A percentile compares a stretch with the other conserved stretches of the same genome.
These are phyloP conservation scores for Pogostemon cablin DNA, from an alignment of 257 asterid species.

Conservation along the genomic window DNA sequence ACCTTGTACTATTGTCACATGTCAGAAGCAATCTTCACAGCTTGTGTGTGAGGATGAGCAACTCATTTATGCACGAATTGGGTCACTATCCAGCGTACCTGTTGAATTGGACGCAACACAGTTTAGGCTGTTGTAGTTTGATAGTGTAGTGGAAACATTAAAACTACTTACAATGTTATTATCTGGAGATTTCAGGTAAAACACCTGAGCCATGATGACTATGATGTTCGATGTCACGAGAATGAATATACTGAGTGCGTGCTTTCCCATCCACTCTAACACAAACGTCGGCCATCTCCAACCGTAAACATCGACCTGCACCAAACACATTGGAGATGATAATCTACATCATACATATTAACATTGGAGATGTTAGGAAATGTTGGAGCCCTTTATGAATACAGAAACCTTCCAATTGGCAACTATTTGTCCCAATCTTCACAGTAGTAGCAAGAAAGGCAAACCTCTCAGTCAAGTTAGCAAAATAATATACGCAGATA, in stretches of 20 bases:
- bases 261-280: slow-evolving; percentile 83
- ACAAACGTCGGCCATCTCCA: slow-evolving; percentile 59
- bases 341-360: background rate
- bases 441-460: background rate
- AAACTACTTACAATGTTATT: slow-evolving; percentile 76
- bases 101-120: slow-evolving; percentile 7
- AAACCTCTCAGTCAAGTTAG: background rate
- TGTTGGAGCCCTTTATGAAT: too few species aligned
- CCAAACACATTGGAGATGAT: background rate
- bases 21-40: slow-evolving; percentile 1
- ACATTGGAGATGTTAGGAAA: too few species aligned
- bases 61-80: slow-evolving; percentile 45
- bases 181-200: slow-evolving; percentile 61
- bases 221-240: slow-evolving; percentile 71
- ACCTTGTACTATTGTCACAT: slow-evolving; percentile 24
- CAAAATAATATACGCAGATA: background rate
- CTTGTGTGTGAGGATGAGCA: background rate
- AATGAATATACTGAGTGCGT: slow-evolving; percentile 63
- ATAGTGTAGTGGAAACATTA: background rate
- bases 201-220: slow-evolving; percentile 69
- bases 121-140: background rate
- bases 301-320: slow-evolving; percentile 74
- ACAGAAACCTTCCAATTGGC: too few species aligned
- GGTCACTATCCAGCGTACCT: slow-evolving; percentile 66
- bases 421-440: background rate